Percentiles rank a stretch among this genome's conserved stretches.
These are phyloP conservation scores for Candida chauliodis DNA, from an alignment of 805 yeast genomes.

Conservation along the genomic window DNA sequence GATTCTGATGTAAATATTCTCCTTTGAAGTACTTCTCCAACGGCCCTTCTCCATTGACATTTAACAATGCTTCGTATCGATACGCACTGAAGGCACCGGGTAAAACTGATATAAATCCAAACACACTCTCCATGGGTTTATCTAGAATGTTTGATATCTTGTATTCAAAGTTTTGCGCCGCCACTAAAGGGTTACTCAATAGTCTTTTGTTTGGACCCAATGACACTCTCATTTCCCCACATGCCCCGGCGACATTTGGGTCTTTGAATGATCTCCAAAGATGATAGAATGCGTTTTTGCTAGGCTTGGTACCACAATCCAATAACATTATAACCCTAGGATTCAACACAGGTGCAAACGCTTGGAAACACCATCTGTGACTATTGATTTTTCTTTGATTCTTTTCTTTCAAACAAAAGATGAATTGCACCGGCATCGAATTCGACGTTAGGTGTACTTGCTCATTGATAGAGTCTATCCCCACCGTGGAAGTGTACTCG, in stretches of 20 bases:
- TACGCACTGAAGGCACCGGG: slow-evolving; percentile 98
- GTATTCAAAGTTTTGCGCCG: slow-evolving; percentile 96
- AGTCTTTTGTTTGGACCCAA: slow-evolving; percentile 54
- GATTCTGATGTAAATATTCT: slow-evolving; percentile 69
- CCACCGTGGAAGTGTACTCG: slow-evolving; percentile 91
- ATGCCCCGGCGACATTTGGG: slow-evolving; percentile 90
- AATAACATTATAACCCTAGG: slow-evolving; percentile 81
- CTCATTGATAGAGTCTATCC: slow-evolving; percentile 66
- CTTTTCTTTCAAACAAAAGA: slow-evolving; percentile 86
- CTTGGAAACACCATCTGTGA: slow-evolving; percentile 95
- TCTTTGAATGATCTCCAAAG: slow-evolving; percentile 84
- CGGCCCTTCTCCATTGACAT: slow-evolving; percentile 77
- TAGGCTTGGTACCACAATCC: slow-evolving; percentile 95
- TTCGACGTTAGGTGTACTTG: slow-evolving; percentile 67
- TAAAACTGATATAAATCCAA: slow-evolving; percentile 90
- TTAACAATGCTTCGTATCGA: slow-evolving; percentile 72
- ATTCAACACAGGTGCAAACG: slow-evolving; percentile 75
- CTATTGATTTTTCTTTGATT: slow-evolving; percentile 90
- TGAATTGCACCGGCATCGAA: slow-evolving; percentile 75
- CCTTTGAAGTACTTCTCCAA: slow-evolving; percentile 89
- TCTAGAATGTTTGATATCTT: slow-evolving; percentile 93
- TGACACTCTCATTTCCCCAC: slow-evolving; percentile 93
- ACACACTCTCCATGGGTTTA: slow-evolving; percentile 91
- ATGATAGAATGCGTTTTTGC: slow-evolving; percentile 77
- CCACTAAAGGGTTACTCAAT: slow-evolving; percentile 81